Evolutionary conservation across 78 protist genomes (phyloP).

Genomic region (Isochrysis galbana): DNA sequence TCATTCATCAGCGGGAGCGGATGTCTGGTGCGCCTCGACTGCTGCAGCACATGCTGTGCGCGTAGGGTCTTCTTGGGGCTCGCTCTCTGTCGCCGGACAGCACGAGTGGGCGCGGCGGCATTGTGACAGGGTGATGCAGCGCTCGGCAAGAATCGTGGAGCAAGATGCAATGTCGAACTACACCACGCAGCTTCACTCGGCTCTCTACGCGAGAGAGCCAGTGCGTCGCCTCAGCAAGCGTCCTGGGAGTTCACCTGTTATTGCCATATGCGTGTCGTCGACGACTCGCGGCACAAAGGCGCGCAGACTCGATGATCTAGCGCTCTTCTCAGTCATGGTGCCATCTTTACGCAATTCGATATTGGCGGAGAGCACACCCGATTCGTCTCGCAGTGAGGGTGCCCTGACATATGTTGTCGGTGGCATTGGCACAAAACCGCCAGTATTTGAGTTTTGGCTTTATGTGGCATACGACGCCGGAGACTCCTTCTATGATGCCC

Average conservation of each 20-base stretch:
- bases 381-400: neutral
- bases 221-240: neutral
- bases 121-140: conserved; percentile 3
- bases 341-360: neutral
- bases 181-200: too few relatives aligned
- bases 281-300: neutral
- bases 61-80: neutral
- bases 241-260: neutral
- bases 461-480: neutral
- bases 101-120: neutral
- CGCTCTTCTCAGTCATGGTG: neutral
- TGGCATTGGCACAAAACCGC: too few relatives aligned
- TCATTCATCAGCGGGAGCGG: too few relatives aligned
- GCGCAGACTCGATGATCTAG: neutral
- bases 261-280: neutral
- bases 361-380: too few relatives aligned
- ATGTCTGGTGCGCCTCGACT: too few relatives aligned
- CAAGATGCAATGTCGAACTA: too few relatives aligned
- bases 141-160: too few relatives aligned
- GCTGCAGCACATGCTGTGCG: neutral
- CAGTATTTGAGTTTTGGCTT: too few relatives aligned
- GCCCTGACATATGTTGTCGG: too few relatives aligned
- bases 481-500: neutral
- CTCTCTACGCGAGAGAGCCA: neutral
- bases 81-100: neutral